Conservation (phyloP, 2,329 filamentous ascomycete genomes). For the Ciborinia camelliae region DNA sequence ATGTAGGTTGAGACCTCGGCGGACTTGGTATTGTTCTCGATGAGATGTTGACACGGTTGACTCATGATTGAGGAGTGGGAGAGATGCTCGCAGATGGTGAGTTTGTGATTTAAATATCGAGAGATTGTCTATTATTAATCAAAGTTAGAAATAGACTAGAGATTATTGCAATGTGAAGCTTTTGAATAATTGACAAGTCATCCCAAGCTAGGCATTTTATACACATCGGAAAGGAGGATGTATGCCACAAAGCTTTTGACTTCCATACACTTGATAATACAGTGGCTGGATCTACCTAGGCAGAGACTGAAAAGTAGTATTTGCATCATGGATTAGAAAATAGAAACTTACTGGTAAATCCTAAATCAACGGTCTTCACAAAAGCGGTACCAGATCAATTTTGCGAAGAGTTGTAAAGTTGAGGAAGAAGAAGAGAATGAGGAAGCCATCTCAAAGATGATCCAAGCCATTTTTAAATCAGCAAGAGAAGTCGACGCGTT, state of each 20-base stretch:
- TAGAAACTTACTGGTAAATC: neutral
- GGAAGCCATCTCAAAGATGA: neutral
- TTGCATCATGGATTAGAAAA: neutral
- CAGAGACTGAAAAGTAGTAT: neutral
- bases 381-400: neutral
- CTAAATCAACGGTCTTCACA: neutral
- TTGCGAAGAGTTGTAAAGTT: neutral
- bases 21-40: neutral
- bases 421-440: neutral
- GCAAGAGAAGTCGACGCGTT: neutral
- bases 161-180: no score
- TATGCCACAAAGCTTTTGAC: no score
- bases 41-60: constrained; percentile 2
- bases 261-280: no score
- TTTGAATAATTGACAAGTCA: no score
- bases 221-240: no score
- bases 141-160: neutral
- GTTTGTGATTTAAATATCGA: neutral
- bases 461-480: neutral
- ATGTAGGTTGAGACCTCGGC: constrained; percentile 1
- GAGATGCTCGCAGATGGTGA: neutral
- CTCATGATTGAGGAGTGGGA: neutral
- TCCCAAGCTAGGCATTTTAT: no score
- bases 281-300: no score
- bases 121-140: neutral